Percentiles rank a stretch among this genome's conserved stretches.
Evolutionary conservation across 2,329 filamentous ascomycete species (phyloP).

Genomic region (Talaromyces verruculosus): DNA sequence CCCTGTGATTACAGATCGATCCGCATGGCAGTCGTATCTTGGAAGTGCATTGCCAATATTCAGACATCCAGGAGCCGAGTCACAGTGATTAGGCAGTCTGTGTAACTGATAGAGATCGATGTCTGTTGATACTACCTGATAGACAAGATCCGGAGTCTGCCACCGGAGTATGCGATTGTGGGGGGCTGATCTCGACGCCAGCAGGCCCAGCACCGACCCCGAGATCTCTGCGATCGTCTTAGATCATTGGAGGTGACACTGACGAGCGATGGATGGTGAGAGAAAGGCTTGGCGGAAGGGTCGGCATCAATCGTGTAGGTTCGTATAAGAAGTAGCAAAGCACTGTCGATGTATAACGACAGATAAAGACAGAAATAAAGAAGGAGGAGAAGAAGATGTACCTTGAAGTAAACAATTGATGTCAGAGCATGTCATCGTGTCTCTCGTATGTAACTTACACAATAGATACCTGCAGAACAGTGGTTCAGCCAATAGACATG

Average conservation of each 20-base stretch:
- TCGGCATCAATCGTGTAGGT: background rate
- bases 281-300: background rate
- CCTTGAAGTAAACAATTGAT: conserved; percentile 9
- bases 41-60: background rate
- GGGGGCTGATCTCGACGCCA: conserved; percentile 3
- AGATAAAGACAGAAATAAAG: background rate
- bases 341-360: background rate
- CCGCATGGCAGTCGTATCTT: background rate
- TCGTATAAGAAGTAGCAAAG: background rate
- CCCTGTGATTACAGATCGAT: background rate
- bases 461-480: background rate
- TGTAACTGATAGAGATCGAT: background rate
- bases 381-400: background rate
- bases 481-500: conserved; percentile 1
- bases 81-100: background rate
- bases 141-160: background rate
- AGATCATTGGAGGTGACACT: background rate
- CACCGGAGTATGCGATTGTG: background rate
- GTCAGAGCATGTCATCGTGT: conserved; percentile 5
- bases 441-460: conserved; percentile 11
- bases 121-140: background rate
- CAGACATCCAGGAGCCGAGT: background rate
- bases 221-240: background rate
- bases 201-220: background rate
- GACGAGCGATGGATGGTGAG: background rate